A percentile compares a stretch with the other conserved stretches of the same genome.
Conservation (phyloP, 1,284 basidiomycete species). For the Leccinum griseonigrum region DNA sequence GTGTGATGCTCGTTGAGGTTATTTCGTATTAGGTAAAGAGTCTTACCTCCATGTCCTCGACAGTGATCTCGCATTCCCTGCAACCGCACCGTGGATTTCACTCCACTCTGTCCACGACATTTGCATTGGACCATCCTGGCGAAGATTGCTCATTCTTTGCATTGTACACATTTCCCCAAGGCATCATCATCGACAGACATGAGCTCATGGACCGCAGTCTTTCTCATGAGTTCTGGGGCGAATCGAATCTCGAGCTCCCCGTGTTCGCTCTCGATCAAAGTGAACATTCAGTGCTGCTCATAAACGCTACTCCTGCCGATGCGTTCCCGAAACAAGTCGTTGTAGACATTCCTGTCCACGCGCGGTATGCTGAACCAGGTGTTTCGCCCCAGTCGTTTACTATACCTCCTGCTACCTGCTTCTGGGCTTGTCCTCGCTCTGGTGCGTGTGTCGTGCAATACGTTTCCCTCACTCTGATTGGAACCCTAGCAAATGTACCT, state of each 20-base stretch:
- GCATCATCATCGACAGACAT: slow-evolving; percentile 30
- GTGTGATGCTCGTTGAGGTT: too few relatives aligned
- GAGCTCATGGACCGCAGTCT: slow-evolving; percentile 29
- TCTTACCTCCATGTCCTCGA: slow-evolving; percentile 17
- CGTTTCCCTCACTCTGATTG: slow-evolving; percentile 4
- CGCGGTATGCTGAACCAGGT: slow-evolving; percentile 28
- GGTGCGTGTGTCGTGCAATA: slow-evolving; percentile 14
- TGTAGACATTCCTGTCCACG: slow-evolving; percentile 30
- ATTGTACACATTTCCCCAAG: slow-evolving; percentile 27
- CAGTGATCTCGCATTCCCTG: slow-evolving; percentile 22
- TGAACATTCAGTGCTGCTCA: slow-evolving; percentile 19
- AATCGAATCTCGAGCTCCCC: slow-evolving; percentile 33
- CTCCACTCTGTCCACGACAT: slow-evolving; percentile 28
- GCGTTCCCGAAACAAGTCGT: slow-evolving; percentile 3
- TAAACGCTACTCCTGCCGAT: slow-evolving; percentile 17
- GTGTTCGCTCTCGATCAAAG: slow-evolving; percentile 30
- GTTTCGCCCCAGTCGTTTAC: slow-evolving; percentile 13
- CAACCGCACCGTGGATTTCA: slow-evolving; percentile 29
- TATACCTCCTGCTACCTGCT: slow-evolving; percentile 25
- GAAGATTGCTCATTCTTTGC: slow-evolving; percentile 25
- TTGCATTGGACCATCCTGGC: slow-evolving; percentile 14
- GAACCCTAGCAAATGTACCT: slow-evolving; percentile 7
- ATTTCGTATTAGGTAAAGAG: too few relatives aligned
- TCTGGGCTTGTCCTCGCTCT: slow-evolving; percentile 29
- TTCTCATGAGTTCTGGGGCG: slow-evolving; percentile 32